Evolutionary conservation across 2,329 filamentous ascomycete genomes (phyloP).

Genomic region (Graphium sp.): DNA sequence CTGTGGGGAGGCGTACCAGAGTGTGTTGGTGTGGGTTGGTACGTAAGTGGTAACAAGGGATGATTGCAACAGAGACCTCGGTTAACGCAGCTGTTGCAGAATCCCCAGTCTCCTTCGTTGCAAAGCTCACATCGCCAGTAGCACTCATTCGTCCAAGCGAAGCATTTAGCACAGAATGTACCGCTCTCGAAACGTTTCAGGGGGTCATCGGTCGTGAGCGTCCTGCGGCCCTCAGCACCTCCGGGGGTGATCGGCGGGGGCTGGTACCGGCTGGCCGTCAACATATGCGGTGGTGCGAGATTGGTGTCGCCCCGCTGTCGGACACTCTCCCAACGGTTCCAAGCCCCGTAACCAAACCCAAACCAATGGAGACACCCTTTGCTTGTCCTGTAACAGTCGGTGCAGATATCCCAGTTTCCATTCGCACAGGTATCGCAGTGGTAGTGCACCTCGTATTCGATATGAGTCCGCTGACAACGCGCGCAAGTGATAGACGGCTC

Average conservation of each 20-base stretch:
- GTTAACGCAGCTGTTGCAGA: slow-evolving; percentile 77
- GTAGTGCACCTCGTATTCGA: slow-evolving; percentile 78
- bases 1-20: slow-evolving; percentile 18
- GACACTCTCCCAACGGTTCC: slow-evolving; percentile 45
- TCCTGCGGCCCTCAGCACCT: slow-evolving; percentile 30
- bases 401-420: slow-evolving; percentile 64
- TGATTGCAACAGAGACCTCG: slow-evolving; percentile 70
- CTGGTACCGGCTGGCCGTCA: slow-evolving; percentile 40
- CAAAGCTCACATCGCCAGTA: slow-evolving; percentile 82
- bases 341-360: slow-evolving; percentile 64
- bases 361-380: slow-evolving; percentile 77
- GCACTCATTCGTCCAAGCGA: slow-evolving; percentile 58
- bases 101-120: slow-evolving; percentile 90
- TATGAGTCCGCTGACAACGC: slow-evolving; percentile 51
- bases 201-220: slow-evolving; percentile 54
- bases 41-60: slow-evolving; percentile 58
- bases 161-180: slow-evolving; percentile 69
- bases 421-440: slow-evolving; percentile 55
- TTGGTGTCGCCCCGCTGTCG: slow-evolving; percentile 19
- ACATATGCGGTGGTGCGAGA: slow-evolving; percentile 35
- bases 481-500: slow-evolving; percentile 64
- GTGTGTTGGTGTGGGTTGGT: slow-evolving; percentile 24
- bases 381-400: slow-evolving; percentile 60
- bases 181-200: slow-evolving; percentile 54
- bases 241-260: slow-evolving; percentile 24